A percentile compares a stretch with the other conserved stretches of the same genome.
Evolutionary conservation across 768 basidiomycete species (phyloP).

Genomic region (Pulveroboletus sp.): DNA sequence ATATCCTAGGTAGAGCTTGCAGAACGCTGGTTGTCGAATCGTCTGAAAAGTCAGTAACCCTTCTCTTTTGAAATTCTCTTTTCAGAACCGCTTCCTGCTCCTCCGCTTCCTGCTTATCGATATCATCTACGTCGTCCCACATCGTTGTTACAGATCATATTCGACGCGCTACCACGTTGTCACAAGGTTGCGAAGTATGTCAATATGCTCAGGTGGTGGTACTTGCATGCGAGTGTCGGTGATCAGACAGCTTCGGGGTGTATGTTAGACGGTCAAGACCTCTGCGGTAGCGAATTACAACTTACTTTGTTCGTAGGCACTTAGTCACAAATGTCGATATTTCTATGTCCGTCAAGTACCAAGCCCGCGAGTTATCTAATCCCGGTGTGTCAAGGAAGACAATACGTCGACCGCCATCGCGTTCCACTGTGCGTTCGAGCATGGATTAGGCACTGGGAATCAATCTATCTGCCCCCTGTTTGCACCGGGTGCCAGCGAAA

Average conservation of each 20-base stretch:
- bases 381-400: conserved; percentile 9
- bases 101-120: background rate
- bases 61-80: background rate
- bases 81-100: background rate
- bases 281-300: background rate
- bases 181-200: conserved; percentile 3
- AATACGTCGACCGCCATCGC: background rate
- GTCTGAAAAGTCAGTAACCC: background rate
- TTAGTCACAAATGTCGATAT: background rate
- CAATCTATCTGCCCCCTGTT: background rate
- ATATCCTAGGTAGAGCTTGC: background rate
- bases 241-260: background rate
- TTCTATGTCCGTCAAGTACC: background rate
- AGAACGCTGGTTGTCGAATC: conserved; percentile 3
- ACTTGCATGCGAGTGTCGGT: background rate
- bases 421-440: background rate
- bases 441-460: background rate
- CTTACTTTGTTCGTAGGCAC: background rate
- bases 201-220: background rate
- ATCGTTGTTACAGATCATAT: conserved; percentile 9
- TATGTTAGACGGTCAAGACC: background rate
- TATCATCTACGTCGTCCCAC: conserved; percentile 6
- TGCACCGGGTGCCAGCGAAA: background rate
- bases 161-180: background rate
- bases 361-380: background rate